Conservation (phyloP, 495 filamentous ascomycete species). For the Neurospora tetrasperma region DNA sequence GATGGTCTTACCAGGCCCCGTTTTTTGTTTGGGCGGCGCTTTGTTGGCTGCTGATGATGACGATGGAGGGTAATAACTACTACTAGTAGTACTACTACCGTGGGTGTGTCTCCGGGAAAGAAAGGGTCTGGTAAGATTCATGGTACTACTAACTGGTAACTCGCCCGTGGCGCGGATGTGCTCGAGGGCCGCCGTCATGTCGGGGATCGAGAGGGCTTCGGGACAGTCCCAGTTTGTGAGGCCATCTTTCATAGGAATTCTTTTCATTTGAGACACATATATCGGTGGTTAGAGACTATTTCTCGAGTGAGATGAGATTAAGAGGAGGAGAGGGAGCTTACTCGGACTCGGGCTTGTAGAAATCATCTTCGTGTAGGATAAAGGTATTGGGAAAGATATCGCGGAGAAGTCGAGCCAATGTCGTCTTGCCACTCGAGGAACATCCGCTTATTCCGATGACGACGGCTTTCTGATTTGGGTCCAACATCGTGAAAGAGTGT, state of each 20-base stretch:
- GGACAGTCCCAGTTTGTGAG: slow-evolving; percentile 83
- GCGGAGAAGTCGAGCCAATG: slow-evolving; percentile 62
- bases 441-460: slow-evolving; percentile 65
- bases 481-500: not conserved
- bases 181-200: slow-evolving; percentile 48
- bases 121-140: not conserved
- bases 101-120: slow-evolving; percentile 17
- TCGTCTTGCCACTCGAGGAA: slow-evolving; percentile 74
- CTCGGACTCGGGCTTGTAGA: slow-evolving; percentile 70
- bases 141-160: slow-evolving; percentile 42
- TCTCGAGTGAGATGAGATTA: not conserved
- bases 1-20: slow-evolving; percentile 7
- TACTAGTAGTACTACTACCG: slow-evolving; percentile 3
- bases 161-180: slow-evolving; percentile 56
- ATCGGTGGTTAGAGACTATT: not conserved
- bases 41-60: not conserved
- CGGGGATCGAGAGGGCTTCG: slow-evolving; percentile 56
- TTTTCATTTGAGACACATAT: slow-evolving; percentile 7
- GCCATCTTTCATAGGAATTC: slow-evolving; percentile 40
- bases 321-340: slow-evolving; percentile 21
- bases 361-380: slow-evolving; percentile 89
- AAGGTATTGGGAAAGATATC: slow-evolving; percentile 61
- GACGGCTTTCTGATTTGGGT: slow-evolving; percentile 34
- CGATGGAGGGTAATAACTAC: not conserved
- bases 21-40: not conserved